Conservation (phyloP, 2,329 filamentous ascomycete genomes). For the Xylariaceae sp. region DNA sequence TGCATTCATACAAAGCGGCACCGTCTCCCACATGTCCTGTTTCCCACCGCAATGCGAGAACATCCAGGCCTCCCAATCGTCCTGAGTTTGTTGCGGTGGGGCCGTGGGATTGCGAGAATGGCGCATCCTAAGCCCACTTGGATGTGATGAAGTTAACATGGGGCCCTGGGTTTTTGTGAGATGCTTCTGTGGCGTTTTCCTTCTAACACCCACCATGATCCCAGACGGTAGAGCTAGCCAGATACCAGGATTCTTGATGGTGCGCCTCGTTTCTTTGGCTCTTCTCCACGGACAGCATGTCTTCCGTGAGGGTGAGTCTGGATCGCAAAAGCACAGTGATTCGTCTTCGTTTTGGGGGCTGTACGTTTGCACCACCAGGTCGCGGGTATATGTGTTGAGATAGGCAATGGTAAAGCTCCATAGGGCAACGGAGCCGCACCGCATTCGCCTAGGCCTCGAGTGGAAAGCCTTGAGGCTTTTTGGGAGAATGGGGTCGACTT, state of each 20-base stretch:
- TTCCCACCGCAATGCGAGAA: conserved; percentile 43
- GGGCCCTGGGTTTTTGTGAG: conserved; percentile 19
- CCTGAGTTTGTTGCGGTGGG: conserved; percentile 26
- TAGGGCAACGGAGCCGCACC: conserved; percentile 54
- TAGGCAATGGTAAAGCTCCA: conserved; percentile 63
- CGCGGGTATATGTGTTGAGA: conserved; percentile 52
- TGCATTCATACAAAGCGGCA: conserved; percentile 41
- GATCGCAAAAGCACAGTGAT: conserved; percentile 54
- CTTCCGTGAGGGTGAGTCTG: conserved; percentile 37
- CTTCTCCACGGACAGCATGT: conserved; percentile 50
- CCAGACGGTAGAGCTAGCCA: conserved; percentile 62
- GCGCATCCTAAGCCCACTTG: conserved; percentile 29
- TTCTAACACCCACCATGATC: conserved; percentile 60
- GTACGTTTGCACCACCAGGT: conserved; percentile 63
- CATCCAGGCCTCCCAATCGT: conserved; percentile 54
- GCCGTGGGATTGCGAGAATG: conserved; percentile 20
- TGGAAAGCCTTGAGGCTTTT: conserved; percentile 59
- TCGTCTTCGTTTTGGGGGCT: conserved; percentile 49
- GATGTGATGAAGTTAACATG: conserved; percentile 19
- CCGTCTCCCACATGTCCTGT: conserved; percentile 43
- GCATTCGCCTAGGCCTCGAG: conserved; percentile 47
- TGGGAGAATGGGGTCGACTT: conserved; percentile 53
- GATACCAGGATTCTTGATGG: conserved; percentile 57
- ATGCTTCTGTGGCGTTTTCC: conserved; percentile 33
- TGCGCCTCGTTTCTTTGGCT: conserved; percentile 48